Evolutionary conservation across 345 rosid species (phyloP).

Genomic region (Linum tenue): DNA sequence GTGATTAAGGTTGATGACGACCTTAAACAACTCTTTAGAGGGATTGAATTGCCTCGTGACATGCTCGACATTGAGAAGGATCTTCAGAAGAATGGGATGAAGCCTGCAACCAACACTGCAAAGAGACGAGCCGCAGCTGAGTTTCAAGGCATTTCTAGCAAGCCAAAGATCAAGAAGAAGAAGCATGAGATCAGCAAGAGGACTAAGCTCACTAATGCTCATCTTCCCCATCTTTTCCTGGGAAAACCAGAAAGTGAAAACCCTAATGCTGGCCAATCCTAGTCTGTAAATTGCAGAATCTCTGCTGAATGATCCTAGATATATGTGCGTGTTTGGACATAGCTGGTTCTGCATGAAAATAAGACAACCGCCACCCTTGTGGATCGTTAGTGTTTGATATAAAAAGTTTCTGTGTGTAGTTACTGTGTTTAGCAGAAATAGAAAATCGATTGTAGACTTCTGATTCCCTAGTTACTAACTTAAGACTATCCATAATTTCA

Average conservation of each 20-base stretch:
- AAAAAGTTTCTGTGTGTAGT: no score
- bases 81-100: conserved; percentile 62
- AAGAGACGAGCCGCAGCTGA: conserved; percentile 72
- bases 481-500: no score
- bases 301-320: not conserved
- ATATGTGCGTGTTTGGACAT: no score
- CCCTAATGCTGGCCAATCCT: no score
- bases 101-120: conserved; percentile 66
- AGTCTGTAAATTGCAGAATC: no score
- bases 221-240: conserved; percentile 68
- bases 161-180: conserved; percentile 60
- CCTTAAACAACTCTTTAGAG: conserved; percentile 46
- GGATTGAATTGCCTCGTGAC: conserved; percentile 56
- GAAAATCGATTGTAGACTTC: no score
- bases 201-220: conserved; percentile 71
- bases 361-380: no score
- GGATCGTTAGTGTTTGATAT: no score
- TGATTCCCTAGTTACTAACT: no score
- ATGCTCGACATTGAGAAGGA: conserved; percentile 76
- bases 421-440: no score
- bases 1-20: conserved; percentile 60
- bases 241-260: not conserved
- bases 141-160: conserved; percentile 42
- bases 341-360: no score
- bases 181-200: conserved; percentile 69